These are phyloP conservation scores for Trichoderma polysporum DNA, from an alignment of 2,329 filamentous ascomycete species.

Conservation along the genomic window DNA sequence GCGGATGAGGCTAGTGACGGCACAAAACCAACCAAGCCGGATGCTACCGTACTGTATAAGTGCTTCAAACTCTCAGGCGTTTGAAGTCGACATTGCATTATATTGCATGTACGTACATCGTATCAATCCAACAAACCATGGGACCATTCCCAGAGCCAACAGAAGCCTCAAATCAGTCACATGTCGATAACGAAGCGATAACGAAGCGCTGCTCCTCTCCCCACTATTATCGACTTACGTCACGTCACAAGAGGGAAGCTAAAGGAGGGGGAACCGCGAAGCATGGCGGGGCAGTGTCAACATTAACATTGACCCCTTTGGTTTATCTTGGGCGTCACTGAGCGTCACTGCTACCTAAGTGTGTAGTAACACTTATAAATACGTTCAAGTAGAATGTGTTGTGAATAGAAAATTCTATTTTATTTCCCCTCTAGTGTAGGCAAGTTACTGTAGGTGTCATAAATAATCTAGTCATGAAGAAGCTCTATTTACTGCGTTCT, in stretches of 20 bases:
- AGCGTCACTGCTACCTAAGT: background rate
- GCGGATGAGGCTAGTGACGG: constrained; percentile 2
- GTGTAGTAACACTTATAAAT: too few relatives aligned
- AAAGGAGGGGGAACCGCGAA: constrained; percentile 7
- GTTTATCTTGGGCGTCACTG: background rate
- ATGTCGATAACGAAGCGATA: background rate
- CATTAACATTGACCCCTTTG: background rate
- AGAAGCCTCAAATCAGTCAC: too few relatives aligned
- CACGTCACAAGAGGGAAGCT: constrained; percentile 7
- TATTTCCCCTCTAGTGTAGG: constrained; percentile 3
- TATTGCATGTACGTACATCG: too few relatives aligned
- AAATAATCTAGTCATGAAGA: background rate
- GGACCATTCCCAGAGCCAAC: too few relatives aligned
- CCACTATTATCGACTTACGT: constrained; percentile 15
- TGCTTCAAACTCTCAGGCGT: too few relatives aligned
- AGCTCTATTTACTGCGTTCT: constrained; percentile 61
- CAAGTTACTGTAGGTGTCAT: background rate
- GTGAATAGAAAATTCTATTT: background rate
- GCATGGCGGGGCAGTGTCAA: constrained; percentile 7
- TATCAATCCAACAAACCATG: too few relatives aligned
- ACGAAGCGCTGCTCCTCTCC: background rate
- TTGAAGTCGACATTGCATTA: too few relatives aligned
- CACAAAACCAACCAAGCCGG: background rate
- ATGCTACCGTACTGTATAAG: too few relatives aligned
- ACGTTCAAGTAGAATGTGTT: too few relatives aligned